These are phyloP conservation scores for Cairneyella variabilis DNA, from an alignment of 495 filamentous ascomycete genomes.

Conservation along the genomic window DNA sequence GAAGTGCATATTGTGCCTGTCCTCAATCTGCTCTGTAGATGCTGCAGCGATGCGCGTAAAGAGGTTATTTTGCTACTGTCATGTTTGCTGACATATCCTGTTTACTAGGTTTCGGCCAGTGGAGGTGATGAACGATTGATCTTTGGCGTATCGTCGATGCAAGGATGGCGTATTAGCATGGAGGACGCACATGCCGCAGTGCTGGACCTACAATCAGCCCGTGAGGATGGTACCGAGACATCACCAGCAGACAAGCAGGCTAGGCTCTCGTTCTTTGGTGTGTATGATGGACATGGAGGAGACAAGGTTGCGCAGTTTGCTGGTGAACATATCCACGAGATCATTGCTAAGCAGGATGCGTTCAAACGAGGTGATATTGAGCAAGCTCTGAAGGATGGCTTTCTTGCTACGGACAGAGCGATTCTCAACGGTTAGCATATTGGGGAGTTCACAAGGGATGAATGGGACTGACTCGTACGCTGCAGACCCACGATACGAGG, in stretches of 20 bases:
- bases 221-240: slow-evolving; percentile 50
- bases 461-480: slow-evolving; percentile 23
- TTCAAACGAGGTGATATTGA: slow-evolving; percentile 90
- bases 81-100: slow-evolving; percentile 17
- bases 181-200: slow-evolving; percentile 90
- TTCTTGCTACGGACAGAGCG: slow-evolving; percentile 91
- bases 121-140: slow-evolving; percentile 90
- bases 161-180: slow-evolving; percentile 99
- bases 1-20: background rate
- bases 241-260: slow-evolving; percentile 58
- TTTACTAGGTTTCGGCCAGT: slow-evolving; percentile 70
- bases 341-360: slow-evolving; percentile 87
- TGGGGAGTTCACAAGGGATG: background rate
- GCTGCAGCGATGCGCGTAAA: background rate
- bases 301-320: slow-evolving; percentile 94
- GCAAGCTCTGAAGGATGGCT: slow-evolving; percentile 95
- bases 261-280: slow-evolving; percentile 91
- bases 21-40: background rate
- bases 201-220: slow-evolving; percentile 70
- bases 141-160: slow-evolving; percentile 96
- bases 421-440: slow-evolving; percentile 78
- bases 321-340: slow-evolving; percentile 89
- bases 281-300: slow-evolving; percentile 96
- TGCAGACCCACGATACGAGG: slow-evolving; percentile 90
- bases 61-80: too few relatives aligned